Percentiles rank a stretch among this genome's conserved stretches.
Conservation (phyloP, 2,329 filamentous ascomycete species). For the Immersiporthe knoxdaviesiana region DNA sequence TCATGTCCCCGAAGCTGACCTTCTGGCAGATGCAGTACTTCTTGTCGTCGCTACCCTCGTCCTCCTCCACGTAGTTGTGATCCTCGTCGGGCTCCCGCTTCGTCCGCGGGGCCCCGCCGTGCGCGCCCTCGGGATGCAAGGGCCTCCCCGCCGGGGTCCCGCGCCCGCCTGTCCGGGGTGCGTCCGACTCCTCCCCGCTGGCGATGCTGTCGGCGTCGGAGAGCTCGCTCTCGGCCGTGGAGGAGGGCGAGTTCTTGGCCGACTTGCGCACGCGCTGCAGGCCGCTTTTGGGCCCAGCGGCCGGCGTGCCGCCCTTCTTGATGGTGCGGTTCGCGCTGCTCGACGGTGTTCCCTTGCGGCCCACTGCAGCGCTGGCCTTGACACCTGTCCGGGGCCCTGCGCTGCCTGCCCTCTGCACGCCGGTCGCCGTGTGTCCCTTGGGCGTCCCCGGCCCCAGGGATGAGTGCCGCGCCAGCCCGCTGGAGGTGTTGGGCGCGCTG, state of each 20-base stretch:
- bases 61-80: conserved; percentile 62
- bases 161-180: conserved; percentile 41
- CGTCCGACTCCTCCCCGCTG: conserved; percentile 56
- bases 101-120: conserved; percentile 36
- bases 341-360: conserved; percentile 54
- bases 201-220: conserved; percentile 62
- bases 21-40: conserved; percentile 85
- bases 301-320: conserved; percentile 51
- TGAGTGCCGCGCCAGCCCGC: conserved; percentile 63
- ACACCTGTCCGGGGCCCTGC: conserved; percentile 59
- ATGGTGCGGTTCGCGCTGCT: conserved; percentile 41
- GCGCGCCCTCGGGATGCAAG: conserved; percentile 29
- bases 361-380: conserved; percentile 47
- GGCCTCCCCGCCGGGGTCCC: conserved; percentile 41
- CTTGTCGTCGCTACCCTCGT: conserved; percentile 75
- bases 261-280: conserved; percentile 65
- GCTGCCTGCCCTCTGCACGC: conserved; percentile 53
- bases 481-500: conserved; percentile 55
- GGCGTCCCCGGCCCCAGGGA: conserved; percentile 67
- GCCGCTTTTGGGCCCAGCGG: conserved; percentile 55
- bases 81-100: conserved; percentile 37
- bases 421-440: conserved; percentile 46
- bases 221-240: conserved; percentile 66
- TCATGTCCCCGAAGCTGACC: conserved; percentile 86
- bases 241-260: conserved; percentile 64